Percentiles rank a stretch among this genome's conserved stretches.
These are phyloP conservation scores for Anacardium occidentale DNA, from an alignment of 345 rosid genomes.

Conservation along the genomic window DNA sequence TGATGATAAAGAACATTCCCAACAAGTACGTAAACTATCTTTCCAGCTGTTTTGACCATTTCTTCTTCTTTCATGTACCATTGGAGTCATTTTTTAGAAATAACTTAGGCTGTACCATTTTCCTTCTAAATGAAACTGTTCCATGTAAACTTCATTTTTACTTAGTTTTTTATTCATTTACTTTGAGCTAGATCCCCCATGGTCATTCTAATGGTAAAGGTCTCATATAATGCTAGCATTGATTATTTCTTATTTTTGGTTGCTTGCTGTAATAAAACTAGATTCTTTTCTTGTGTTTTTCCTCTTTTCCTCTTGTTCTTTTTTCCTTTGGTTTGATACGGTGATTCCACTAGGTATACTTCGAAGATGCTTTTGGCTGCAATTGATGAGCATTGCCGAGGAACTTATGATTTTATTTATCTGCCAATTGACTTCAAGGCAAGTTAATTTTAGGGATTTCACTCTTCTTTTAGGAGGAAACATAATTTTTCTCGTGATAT, in stretches of 20 bases:
- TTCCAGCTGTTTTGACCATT: conserved; percentile 8
- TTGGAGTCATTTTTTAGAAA: not conserved
- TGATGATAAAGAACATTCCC: conserved; percentile 97
- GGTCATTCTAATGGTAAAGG: not conserved
- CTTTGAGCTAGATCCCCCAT: not conserved
- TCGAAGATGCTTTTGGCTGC: conserved; percentile 85
- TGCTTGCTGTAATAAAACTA: not conserved
- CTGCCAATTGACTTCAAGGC: conserved; percentile 84
- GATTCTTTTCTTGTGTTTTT: conserved; percentile 1
- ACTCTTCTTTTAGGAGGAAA: conserved; percentile 6
- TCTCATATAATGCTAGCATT: not conserved
- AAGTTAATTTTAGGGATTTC: conserved; percentile 25
- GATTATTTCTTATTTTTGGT: conserved; percentile 4
- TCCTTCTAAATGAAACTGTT: not conserved
- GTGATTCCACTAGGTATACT: conserved; percentile 53
- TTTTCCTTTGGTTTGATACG: conserved; percentile 11
- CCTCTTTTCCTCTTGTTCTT: not conserved
- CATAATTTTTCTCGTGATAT: not conserved
- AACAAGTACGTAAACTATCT: conserved; percentile 62
- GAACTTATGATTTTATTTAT: conserved; percentile 77
- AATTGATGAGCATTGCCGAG: conserved; percentile 73
- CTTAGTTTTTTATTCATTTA: not conserved
- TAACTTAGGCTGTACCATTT: not conserved
- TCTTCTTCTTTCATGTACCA: conserved; percentile 6
- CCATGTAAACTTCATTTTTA: not conserved